Conservation (phyloP, 345 rosid species). For the Brassica incana region DNA sequence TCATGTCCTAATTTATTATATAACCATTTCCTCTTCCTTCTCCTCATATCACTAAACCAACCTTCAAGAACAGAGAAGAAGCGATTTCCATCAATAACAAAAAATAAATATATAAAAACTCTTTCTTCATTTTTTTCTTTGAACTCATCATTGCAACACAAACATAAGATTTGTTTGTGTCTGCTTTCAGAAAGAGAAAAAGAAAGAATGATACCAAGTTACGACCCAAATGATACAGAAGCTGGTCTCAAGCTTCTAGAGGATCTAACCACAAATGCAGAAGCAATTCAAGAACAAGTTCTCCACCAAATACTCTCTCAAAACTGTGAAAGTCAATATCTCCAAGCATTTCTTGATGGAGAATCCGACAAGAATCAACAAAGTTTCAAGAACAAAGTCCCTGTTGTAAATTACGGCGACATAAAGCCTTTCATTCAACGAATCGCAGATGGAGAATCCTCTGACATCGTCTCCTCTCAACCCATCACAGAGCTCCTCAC, state of each 20-base stretch:
- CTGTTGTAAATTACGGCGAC: constrained; percentile 82
- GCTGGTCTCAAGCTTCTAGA: constrained; percentile 73
- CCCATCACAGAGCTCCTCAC: constrained; percentile 89
- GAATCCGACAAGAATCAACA: constrained; percentile 45
- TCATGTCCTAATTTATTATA: constrained; percentile 55
- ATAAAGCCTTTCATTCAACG: constrained; percentile 67
- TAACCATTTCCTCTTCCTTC: constrained; percentile 48
- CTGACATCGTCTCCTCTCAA: constrained; percentile 66
- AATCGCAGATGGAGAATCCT: constrained; percentile 72
- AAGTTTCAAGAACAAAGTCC: constrained; percentile 65
- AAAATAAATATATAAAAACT: background rate
- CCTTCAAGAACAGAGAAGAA: constrained; percentile 29
- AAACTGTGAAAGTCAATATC: constrained; percentile 68
- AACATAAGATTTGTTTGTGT: constrained; percentile 24
- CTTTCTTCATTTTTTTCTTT: background rate
- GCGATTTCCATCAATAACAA: constrained; percentile 9
- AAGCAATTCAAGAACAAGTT: constrained; percentile 55
- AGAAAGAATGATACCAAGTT: constrained; percentile 57
- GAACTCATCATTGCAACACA: constrained; percentile 34
- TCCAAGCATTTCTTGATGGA: constrained; percentile 51
- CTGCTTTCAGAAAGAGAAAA: constrained; percentile 33
- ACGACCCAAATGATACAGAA: constrained; percentile 71
- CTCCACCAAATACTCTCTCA: constrained; percentile 56
- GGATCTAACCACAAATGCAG: constrained; percentile 67
- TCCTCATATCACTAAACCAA: constrained; percentile 41